Conservation (phyloP, 306 rosid genomes). For the Pyrus pyrifolia region DNA sequence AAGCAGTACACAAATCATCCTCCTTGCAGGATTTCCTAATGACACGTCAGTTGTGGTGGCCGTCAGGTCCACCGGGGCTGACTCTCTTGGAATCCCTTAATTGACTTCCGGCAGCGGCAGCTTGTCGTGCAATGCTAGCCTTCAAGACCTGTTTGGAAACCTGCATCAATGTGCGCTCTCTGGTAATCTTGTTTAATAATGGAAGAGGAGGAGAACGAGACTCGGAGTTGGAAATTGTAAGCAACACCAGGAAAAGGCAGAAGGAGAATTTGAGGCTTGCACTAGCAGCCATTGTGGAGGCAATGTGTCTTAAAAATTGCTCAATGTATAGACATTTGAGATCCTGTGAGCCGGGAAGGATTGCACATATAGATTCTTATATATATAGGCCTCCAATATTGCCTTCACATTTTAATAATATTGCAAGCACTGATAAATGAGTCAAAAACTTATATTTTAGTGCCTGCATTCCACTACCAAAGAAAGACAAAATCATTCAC, state of each 20-base stretch:
- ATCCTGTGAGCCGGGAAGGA: background rate
- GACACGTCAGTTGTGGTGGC: slow-evolving; percentile 21
- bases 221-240: slow-evolving; percentile 3
- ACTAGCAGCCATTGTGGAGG: background rate
- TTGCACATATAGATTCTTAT: background rate
- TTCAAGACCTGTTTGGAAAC: slow-evolving; percentile 19
- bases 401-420: background rate
- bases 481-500: background rate
- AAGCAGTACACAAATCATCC: background rate
- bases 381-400: background rate
- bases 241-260: slow-evolving; percentile 5
- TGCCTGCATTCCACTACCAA: background rate
- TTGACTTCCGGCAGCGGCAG: background rate
- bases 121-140: slow-evolving; percentile 22
- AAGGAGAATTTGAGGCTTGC: background rate
- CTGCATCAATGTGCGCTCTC: background rate
- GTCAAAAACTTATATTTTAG: background rate
- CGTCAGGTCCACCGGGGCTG: slow-evolving; percentile 38
- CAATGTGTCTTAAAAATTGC: background rate
- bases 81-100: slow-evolving; percentile 2
- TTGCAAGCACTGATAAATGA: background rate
- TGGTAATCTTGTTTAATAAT: background rate
- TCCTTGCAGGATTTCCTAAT: background rate
- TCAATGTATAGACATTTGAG: background rate
- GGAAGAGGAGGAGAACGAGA: background rate